These are phyloP conservation scores for Chlorella sp. DNA, from an alignment of 139 green algal genomes.

Conservation along the genomic window DNA sequence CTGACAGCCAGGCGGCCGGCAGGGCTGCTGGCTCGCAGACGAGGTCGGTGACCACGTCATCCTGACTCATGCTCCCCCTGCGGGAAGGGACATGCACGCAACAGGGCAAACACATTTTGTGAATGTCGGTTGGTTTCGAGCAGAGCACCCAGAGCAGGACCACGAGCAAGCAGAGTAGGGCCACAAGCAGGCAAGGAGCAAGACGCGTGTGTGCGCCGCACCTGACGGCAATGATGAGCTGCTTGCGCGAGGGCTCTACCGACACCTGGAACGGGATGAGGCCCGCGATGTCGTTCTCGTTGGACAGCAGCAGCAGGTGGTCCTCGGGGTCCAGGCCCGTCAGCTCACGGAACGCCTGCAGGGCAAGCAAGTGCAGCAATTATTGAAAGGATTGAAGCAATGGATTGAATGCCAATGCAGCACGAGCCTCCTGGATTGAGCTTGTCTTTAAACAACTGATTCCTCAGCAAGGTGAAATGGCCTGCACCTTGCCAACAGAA, in stretches of 20 bases:
- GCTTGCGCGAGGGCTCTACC: background rate
- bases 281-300: background rate
- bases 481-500: background rate
- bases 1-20: background rate
- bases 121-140: too few species aligned
- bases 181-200: background rate
- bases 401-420: too few species aligned
- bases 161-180: background rate
- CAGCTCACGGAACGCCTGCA: background rate
- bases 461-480: too few species aligned
- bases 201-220: background rate
- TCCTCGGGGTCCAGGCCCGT: background rate
- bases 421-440: too few species aligned
- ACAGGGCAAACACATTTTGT: too few species aligned
- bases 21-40: background rate
- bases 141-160: background rate
- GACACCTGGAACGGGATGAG: background rate
- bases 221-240: background rate
- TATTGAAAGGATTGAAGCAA: background rate
- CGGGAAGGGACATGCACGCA: background rate
- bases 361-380: background rate
- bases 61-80: background rate
- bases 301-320: background rate
- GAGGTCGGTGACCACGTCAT: constrained; percentile 6
- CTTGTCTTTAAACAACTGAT: background rate